Evolutionary conservation across 179 eudicot species (phyloP).

Genomic region (Corrigiola litoralis): DNA sequence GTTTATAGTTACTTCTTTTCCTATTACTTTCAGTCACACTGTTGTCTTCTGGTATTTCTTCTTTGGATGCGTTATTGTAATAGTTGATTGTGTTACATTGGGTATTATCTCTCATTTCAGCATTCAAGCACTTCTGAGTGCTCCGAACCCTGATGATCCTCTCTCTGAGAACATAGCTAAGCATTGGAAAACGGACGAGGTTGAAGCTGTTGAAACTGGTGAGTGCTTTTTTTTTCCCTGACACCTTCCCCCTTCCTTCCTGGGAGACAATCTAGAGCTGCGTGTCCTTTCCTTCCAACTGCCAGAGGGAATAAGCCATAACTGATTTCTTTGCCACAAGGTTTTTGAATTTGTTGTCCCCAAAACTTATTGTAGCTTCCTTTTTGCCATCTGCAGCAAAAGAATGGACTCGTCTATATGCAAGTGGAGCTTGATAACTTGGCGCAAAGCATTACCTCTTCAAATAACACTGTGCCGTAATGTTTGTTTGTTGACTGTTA

Average conservation of each 20-base stretch:
- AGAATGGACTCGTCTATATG: slow-evolving; percentile 92
- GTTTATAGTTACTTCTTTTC: no score
- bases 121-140: slow-evolving; percentile 93
- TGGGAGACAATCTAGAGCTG: no score
- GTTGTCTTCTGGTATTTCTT: not conserved
- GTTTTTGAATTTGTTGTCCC: not conserved
- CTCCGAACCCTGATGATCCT: slow-evolving; percentile 97
- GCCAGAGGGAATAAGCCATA: not conserved
- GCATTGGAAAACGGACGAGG: slow-evolving; percentile 91
- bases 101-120: slow-evolving; percentile 27
- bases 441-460: slow-evolving; percentile 1
- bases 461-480: slow-evolving; percentile 19
- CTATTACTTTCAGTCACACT: not conserved
- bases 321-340: not conserved
- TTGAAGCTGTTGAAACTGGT: slow-evolving; percentile 98
- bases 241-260: not conserved
- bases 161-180: slow-evolving; percentile 96
- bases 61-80: not conserved
- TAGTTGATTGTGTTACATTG: not conserved
- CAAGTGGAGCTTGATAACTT: slow-evolving; percentile 58
- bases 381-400: slow-evolving; percentile 40
- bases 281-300: not conserved
- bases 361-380: not conserved
- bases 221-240: not conserved
- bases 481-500: slow-evolving; percentile 22